phyloP scores from a whole-genome alignment of 2,329 filamentous ascomycete genomes.

The Dichotomopilus funicola region DNA sequence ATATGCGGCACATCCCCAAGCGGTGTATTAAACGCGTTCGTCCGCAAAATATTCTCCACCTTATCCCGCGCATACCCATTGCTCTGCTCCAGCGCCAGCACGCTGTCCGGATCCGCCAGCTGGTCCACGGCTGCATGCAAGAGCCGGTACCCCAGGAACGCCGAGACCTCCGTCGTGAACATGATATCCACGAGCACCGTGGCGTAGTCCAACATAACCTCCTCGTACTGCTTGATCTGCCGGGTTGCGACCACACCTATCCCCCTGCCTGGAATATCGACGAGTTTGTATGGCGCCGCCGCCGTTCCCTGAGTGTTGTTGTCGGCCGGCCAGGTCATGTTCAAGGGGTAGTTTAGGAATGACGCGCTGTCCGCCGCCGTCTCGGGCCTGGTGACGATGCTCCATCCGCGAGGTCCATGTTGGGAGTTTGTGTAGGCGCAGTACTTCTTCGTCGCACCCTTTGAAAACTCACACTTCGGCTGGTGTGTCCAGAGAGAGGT shows the following conservation, averaged over 20 bases:
- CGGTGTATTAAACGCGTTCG: constrained; percentile 29
- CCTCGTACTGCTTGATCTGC: constrained; percentile 25
- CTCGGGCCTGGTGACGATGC: constrained; percentile 31
- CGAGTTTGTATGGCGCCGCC: constrained; percentile 24
- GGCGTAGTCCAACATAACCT: constrained; percentile 31
- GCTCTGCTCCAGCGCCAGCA: constrained; percentile 27
- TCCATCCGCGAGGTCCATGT: constrained; percentile 28
- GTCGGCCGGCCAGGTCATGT: constrained; percentile 17
- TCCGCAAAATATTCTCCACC: constrained; percentile 31
- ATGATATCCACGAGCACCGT: constrained; percentile 27
- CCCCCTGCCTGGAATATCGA: constrained; percentile 31
- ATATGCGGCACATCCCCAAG: constrained; percentile 23
- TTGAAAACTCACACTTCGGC: constrained; percentile 21
- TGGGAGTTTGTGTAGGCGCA: constrained; percentile 27
- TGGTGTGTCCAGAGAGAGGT: constrained; percentile 25
- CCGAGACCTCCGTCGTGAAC: constrained; percentile 26
- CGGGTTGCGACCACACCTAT: constrained; percentile 28
- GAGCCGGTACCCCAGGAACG: constrained; percentile 25
- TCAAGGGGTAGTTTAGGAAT: constrained; percentile 17
- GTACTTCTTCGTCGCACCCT: constrained; percentile 15
- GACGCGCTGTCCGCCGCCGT: constrained; percentile 27
- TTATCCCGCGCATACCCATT: constrained; percentile 25
- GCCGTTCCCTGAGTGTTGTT: too few species aligned
- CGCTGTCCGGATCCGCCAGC: constrained; percentile 25
- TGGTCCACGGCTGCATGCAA: constrained; percentile 27